A percentile compares a stretch with the other conserved stretches of the same genome.
phyloP scores from a whole-genome alignment of 2,329 filamentous ascomycete genomes.

The Calonectria leucothoes region DNA sequence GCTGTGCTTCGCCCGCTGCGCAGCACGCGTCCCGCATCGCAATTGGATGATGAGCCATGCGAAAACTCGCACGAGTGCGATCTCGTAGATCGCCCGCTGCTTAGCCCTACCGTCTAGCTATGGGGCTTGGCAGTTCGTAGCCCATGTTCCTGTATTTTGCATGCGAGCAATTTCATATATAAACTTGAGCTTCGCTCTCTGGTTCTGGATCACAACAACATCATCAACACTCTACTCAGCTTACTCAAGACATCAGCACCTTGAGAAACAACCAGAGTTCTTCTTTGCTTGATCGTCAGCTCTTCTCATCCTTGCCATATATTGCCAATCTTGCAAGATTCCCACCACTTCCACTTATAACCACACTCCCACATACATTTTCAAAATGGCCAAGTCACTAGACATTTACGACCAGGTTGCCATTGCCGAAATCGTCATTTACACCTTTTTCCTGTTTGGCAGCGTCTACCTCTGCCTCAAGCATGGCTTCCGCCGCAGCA shows the following conservation, averaged over 20 bases:
- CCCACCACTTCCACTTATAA: background rate
- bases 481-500: conserved; percentile 66
- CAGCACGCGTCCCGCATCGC: background rate
- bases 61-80: background rate
- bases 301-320: background rate
- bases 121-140: conserved; percentile 5
- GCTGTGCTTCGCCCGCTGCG: background rate
- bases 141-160: background rate
- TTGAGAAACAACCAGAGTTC: background rate
- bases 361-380: background rate
- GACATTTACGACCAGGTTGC: conserved; percentile 46
- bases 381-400: conserved; percentile 38
- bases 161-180: background rate
- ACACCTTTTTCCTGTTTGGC: conserved; percentile 42
- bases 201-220: background rate
- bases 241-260: background rate
- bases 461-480: conserved; percentile 56
- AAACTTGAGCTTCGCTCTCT: background rate
- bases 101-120: background rate
- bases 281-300: background rate
- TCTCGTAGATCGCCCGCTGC: background rate
- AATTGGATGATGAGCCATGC: conserved; percentile 8
- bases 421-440: conserved; percentile 47
- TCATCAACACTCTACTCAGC: background rate
- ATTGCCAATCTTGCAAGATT: background rate